A percentile compares a stretch with the other conserved stretches of the same genome.
These are phyloP conservation scores for Naganishia albida DNA, from an alignment of 1,284 basidiomycete genomes.

Conservation along the genomic window DNA sequence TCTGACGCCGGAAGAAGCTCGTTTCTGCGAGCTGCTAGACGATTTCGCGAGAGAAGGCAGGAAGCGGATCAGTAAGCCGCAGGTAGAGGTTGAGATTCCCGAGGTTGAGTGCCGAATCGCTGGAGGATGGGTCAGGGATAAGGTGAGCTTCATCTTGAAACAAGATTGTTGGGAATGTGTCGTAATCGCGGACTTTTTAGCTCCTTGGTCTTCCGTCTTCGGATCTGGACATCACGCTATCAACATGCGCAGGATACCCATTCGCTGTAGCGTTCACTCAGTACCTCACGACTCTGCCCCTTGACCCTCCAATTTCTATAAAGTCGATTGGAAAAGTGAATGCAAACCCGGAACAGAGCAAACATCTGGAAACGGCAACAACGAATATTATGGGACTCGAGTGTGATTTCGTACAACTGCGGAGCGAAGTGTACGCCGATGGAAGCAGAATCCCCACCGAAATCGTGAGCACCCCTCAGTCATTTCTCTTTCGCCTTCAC, in stretches of 20 bases:
- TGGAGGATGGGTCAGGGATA: constrained; percentile 97
- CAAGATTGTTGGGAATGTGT: neutral
- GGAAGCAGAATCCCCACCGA: constrained; percentile 85
- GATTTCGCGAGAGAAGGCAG: constrained; percentile 42
- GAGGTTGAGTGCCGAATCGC: constrained; percentile 77
- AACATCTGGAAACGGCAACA: constrained; percentile 96
- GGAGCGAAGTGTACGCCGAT: constrained; percentile 87
- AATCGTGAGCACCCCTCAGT: constrained; percentile 61
- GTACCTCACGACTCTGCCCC: constrained; percentile 62
- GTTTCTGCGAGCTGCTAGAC: constrained; percentile 47
- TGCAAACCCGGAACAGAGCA: constrained; percentile 94
- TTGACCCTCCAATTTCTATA: constrained; percentile 58
- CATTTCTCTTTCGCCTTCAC: neutral
- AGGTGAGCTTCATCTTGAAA: constrained; percentile 69
- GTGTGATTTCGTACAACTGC: constrained; percentile 91
- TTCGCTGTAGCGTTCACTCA: constrained; percentile 81
- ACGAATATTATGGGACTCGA: constrained; percentile 79
- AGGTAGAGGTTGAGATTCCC: constrained; percentile 43
- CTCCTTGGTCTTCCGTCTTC: constrained; percentile 78
- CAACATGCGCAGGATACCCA: constrained; percentile 81
- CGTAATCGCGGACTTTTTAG: constrained; percentile 55
- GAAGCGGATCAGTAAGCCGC: constrained; percentile 30
- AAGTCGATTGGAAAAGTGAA: constrained; percentile 76
- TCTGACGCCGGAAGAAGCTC: constrained; percentile 44
- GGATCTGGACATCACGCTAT: constrained; percentile 92